Conservation (phyloP, 1,284 basidiomycete species). For the Rhodofomes roseus region DNA sequence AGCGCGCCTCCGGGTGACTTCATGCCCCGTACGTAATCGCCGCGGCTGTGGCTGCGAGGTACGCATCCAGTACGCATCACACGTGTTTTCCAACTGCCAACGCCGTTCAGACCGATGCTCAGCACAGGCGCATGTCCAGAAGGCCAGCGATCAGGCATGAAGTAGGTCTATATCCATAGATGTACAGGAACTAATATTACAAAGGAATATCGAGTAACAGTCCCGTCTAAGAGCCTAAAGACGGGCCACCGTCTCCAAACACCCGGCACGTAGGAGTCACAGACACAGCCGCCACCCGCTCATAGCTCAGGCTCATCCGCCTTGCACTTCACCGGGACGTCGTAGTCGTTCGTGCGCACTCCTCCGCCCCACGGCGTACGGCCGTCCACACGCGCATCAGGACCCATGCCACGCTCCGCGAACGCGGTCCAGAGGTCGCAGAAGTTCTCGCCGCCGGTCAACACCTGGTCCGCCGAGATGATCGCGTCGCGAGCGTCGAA, state of each 20-base stretch:
- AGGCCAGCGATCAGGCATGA: not conserved
- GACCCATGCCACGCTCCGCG: slow-evolving; percentile 76
- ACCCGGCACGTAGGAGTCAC: not conserved
- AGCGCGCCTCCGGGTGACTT: slow-evolving; percentile 2
- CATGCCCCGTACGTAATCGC: slow-evolving; percentile 4
- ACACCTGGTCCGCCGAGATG: slow-evolving; percentile 85
- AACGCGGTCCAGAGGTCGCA: slow-evolving; percentile 92
- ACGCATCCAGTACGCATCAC: not conserved
- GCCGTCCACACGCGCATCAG: slow-evolving; percentile 70
- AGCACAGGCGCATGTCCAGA: not conserved
- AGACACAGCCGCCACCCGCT: not conserved
- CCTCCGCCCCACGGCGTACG: slow-evolving; percentile 96
- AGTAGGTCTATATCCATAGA: not conserved
- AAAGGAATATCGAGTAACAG: not conserved
- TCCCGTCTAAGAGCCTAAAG: not conserved
- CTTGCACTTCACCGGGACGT: slow-evolving; percentile 7
- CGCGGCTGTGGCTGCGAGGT: not conserved
- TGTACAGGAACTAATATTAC: not conserved
- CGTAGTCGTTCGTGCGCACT: slow-evolving; percentile 39
- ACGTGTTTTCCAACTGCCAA: not conserved
- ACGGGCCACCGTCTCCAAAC: not conserved
- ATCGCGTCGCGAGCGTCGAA: slow-evolving; percentile 92
- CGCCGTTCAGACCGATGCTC: too few species aligned
- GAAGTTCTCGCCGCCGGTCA: slow-evolving; percentile 90
- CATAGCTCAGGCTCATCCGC: not conserved